phyloP scores from a whole-genome alignment of 2,329 filamentous ascomycete species.

The Epichloe sibirici region DNA sequence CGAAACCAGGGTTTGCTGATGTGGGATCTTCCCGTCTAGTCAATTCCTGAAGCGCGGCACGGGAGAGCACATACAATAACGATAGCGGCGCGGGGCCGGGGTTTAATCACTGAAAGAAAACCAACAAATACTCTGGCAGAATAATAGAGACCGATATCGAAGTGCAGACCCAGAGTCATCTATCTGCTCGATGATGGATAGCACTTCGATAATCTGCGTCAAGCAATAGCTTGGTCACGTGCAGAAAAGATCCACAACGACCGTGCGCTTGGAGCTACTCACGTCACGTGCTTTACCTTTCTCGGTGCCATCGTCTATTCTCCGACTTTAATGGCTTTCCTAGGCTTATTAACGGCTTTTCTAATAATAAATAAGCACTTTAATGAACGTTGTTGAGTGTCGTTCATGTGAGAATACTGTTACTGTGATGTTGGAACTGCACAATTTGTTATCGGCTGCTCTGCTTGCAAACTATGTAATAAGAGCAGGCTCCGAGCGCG shows the following conservation, averaged over 20 bases:
- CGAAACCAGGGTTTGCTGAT: constrained; percentile 4
- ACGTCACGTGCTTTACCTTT: neutral
- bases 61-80: constrained; percentile 18
- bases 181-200: neutral
- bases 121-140: constrained; percentile 29
- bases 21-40: constrained; percentile 3
- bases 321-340: no score
- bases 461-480: no score
- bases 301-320: no score
- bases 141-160: constrained; percentile 25
- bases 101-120: constrained; percentile 22
- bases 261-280: neutral
- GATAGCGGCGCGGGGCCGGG: constrained; percentile 20
- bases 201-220: constrained; percentile 1
- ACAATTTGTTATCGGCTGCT: no score
- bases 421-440: no score
- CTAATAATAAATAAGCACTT: no score
- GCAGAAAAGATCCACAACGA: neutral
- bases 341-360: no score
- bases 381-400: no score
- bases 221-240: constrained; percentile 3
- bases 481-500: no score
- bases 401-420: no score
- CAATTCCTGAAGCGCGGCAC: neutral
- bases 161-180: constrained; percentile 8